Evolutionary conservation across 331 rosid genomes (phyloP), one percentile per base, ranked within the genome.

Genomic region (Quercus phellos): DNA sequence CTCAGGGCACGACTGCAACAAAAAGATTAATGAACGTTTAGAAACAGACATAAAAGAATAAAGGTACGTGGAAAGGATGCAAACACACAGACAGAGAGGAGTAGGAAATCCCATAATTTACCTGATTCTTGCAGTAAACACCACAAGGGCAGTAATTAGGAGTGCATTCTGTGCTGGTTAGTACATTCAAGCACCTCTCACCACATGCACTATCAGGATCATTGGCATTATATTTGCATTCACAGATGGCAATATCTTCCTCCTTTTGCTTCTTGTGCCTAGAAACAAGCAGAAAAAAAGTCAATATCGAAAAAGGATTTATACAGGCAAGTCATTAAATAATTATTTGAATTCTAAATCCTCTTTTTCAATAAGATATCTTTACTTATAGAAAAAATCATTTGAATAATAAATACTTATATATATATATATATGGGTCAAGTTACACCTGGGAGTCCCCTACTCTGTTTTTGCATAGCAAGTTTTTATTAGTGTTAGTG

Each of bases 121-220:
- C 98, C 98, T 90, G 97, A 88, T 94, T 94, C 83, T 80, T 88
- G 88, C 98, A 94, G 74, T 79, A 81, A 56, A 72, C 67, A 64
- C 88, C 95, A 68, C 91, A 89, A 51, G 91, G 92, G 84, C 98
- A 94, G 80, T 85, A 82, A 22, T 87, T 93, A 72, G 92, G 95
- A 69, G 98, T 87, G 89, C 98, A 94, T 85, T 94, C 98, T 2
- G 93, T 88, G 90, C 90, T 92, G 78, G 97, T 94, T 43, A 89
- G 76, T 51, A 94, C 92, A 83, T 94, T 94, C 88, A 90, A 85
- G 84, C 98, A 94, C 38, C 90, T 70, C 24, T 94, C 97, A 18
- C 92, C 97, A 72, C 98, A 94, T 68, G 95, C 89, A 82, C 92
- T 85, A 24, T 88, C 93, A 72, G 87, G 89, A 77, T 87, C 85